Base-by-base conservation (phyloP, 192 early-diverging fungal species). In the Pilaira anomala region DNA sequence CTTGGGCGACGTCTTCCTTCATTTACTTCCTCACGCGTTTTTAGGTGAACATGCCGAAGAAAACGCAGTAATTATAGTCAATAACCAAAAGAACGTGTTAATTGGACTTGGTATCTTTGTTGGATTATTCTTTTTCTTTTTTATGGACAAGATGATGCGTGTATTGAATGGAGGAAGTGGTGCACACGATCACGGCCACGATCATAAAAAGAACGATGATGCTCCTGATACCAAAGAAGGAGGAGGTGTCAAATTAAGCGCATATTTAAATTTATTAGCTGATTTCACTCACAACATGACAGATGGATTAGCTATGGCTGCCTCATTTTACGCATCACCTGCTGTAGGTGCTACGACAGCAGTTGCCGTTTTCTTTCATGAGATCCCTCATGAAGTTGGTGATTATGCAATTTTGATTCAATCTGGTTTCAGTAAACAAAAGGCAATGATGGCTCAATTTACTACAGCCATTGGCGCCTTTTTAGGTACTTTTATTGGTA, bases 351-450 rank as follows among this genome's bases (percentile, higher is more conserved):
- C 91, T 6, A 90, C 91, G 3, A 93, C 92, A 7, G 86, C 88
- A 29, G 85, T 93, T 0, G 92, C 92, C 0, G 88, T 93, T 22
- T 90, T 91, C 33, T 90, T 93, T 79, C 92, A 93, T 67, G 92
- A 93, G 72, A 92, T 93, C 60, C 92, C 92, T 4, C 92, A 93
- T 63, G 88, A 92, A 77, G 86, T 93, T 3, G 91, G 91, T 46
- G 92, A 93, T 67, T 93, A 89, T 85, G 90, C 92, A 13, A 92
- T 93, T 48, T 77, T 93, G 58, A 85, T 91, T 60, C 88, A 90
- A 68, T 87, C 86, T 16, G 91, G 91, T 0, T 89, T 93, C 55
- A 85, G 88, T 41, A 81, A 87, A 8, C 74, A 81, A 53, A 80
- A 81, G 57, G 92, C 92, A 13, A 77, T 91, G 78, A 67, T 86